Conservation (phyloP, 1,284 basidiomycete genomes). For the Xerocomus tenax region DNA sequence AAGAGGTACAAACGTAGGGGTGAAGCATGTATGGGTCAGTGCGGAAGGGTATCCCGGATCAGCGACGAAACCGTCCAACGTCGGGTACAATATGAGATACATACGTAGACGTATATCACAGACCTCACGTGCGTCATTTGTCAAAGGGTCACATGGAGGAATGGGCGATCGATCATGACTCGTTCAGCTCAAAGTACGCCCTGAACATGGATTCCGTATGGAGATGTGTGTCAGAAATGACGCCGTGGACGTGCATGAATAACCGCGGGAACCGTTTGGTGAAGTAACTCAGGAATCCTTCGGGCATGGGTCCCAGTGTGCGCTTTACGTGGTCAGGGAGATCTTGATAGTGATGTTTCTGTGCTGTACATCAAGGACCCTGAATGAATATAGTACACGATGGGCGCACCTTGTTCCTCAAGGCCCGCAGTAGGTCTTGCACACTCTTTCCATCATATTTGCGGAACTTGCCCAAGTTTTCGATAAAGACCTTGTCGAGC, state of each 20-base stretch:
- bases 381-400: not conserved
- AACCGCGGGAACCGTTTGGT: slow-evolving; percentile 84
- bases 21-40: not conserved
- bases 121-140: not conserved
- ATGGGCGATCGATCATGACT: slow-evolving; percentile 30
- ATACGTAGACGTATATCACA: not conserved
- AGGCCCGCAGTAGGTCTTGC: slow-evolving; percentile 84
- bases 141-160: not conserved
- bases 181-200: slow-evolving; percentile 69
- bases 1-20: not conserved
- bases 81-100: not conserved
- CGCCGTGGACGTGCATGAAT: slow-evolving; percentile 86
- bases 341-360: slow-evolving; percentile 99
- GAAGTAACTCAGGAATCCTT: slow-evolving; percentile 89
- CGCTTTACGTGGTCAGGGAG: slow-evolving; percentile 83
- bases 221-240: slow-evolving; percentile 62
- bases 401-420: slow-evolving; percentile 82
- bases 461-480: slow-evolving; percentile 92
- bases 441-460: slow-evolving; percentile 90
- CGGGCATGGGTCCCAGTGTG: slow-evolving; percentile 81
- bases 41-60: not conserved
- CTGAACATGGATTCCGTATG: slow-evolving; percentile 78
- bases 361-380: slow-evolving; percentile 7
- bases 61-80: not conserved
- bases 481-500: slow-evolving; percentile 84